phyloP scores from a whole-genome alignment of 495 filamentous ascomycete species.

The Parachaetomium inaequale region DNA sequence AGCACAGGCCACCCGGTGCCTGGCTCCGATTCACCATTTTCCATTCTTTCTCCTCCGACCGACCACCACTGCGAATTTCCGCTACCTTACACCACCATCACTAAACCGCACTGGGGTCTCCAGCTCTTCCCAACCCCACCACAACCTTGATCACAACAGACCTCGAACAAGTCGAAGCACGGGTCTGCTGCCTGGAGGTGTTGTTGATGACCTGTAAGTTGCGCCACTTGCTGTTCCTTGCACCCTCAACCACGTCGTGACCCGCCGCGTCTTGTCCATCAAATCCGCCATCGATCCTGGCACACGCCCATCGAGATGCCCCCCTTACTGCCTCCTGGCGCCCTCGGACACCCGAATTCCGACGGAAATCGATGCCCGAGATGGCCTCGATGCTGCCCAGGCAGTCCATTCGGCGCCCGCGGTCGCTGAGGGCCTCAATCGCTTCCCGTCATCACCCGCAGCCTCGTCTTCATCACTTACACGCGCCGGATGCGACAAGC shows the following conservation, averaged over 20 bases:
- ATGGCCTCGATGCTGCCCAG: slow-evolving; percentile 27
- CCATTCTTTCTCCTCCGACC: slow-evolving; percentile 34
- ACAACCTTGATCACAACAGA: slow-evolving; percentile 20
- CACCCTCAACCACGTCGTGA: slow-evolving; percentile 20
- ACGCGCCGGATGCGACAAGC: slow-evolving; percentile 45
- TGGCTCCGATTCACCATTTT: slow-evolving; percentile 35
- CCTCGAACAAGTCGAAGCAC: slow-evolving; percentile 12
- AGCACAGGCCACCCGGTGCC: slow-evolving; percentile 30
- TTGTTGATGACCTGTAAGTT: slow-evolving; percentile 41
- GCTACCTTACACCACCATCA: slow-evolving; percentile 39
- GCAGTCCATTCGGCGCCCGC: slow-evolving; percentile 20
- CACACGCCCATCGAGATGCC: slow-evolving; percentile 40
- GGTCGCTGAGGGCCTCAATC: slow-evolving; percentile 37
- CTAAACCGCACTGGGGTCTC: slow-evolving; percentile 32
- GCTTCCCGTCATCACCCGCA: slow-evolving; percentile 37
- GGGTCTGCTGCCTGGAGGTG: slow-evolving; percentile 32
- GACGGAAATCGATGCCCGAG: slow-evolving; percentile 35
- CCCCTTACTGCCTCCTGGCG: slow-evolving; percentile 29
- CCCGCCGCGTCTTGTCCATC: slow-evolving; percentile 37
- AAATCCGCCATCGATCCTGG: slow-evolving; percentile 41
- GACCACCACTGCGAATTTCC: slow-evolving; percentile 35
- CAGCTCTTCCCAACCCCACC: slow-evolving; percentile 26
- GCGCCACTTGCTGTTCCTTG: slow-evolving; percentile 19
- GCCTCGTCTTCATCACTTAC: slow-evolving; percentile 47
- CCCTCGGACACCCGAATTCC: slow-evolving; percentile 27